These are phyloP conservation scores for Exophiala xenobiotica DNA, from an alignment of 2,329 filamentous ascomycete genomes.

Conservation along the genomic window DNA sequence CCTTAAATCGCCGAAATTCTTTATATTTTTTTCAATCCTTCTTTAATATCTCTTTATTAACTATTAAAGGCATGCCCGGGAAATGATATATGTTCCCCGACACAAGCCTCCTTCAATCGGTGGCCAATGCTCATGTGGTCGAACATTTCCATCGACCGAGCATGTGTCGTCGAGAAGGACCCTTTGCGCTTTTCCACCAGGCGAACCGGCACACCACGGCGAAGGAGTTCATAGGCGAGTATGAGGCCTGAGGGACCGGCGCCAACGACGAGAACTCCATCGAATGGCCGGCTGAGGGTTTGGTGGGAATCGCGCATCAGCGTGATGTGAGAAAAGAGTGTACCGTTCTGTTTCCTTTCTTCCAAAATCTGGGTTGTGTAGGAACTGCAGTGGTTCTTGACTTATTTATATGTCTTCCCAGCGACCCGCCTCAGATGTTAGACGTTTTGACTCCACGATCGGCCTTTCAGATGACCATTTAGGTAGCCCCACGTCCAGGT, in stretches of 20 bases:
- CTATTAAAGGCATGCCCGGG: conserved; percentile 3
- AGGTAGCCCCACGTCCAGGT: background rate
- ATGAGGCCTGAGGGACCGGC: conserved; percentile 4
- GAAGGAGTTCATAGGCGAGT: conserved; percentile 2
- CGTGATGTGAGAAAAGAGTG: background rate
- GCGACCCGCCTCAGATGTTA: background rate
- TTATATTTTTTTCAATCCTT: too few relatives aligned
- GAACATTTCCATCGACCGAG: conserved; percentile 4
- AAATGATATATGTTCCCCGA: conserved; percentile 5
- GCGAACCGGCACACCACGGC: conserved; percentile 1
- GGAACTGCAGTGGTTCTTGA: background rate
- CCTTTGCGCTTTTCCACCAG: conserved; percentile 2
- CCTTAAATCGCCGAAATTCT: too few relatives aligned
- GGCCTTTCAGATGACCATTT: background rate
- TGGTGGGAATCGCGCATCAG: background rate
- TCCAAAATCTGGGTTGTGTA: background rate
- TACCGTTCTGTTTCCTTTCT: background rate
- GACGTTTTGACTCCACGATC: background rate
- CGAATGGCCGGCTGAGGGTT: background rate
- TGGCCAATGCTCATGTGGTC: conserved; percentile 4
- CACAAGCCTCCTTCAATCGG: conserved; percentile 1
- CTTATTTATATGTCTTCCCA: background rate
- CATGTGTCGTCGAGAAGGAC: conserved; percentile 1
- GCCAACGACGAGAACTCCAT: conserved; percentile 2
- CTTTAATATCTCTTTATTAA: too few relatives aligned